Percentiles rank a stretch among this genome's conserved stretches.
phyloP scores from a whole-genome alignment of 2,329 filamentous ascomycete species.

The Fusarium neocosmosporiellum region DNA sequence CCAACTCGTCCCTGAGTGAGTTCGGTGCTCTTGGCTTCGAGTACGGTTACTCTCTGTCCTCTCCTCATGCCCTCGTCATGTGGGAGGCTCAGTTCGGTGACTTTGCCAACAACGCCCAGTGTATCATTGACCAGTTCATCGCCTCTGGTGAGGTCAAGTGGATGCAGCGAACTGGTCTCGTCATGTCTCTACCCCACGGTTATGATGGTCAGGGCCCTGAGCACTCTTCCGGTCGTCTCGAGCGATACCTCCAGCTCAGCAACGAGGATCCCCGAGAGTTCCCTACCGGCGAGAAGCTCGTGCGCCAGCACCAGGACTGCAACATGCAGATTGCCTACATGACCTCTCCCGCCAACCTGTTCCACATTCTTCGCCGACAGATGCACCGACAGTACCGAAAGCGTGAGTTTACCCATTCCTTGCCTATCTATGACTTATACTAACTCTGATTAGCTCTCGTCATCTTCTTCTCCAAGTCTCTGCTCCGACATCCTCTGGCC shows the following conservation, averaged over 20 bases:
- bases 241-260: constrained; percentile 95
- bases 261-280: constrained; percentile 97
- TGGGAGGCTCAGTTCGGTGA: constrained; percentile 99
- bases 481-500: constrained; percentile 92
- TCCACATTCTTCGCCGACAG: constrained; percentile 95
- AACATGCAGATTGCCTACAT: constrained; percentile 99
- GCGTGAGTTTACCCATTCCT: constrained; percentile 70
- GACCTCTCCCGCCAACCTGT: constrained; percentile 95
- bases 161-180: constrained; percentile 96
- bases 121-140: constrained; percentile 98
- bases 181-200: constrained; percentile 96
- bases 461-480: constrained; percentile 98
- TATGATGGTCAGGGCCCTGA: constrained; percentile 99
- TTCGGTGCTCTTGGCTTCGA: constrained; percentile 89
- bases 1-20: constrained; percentile 87
- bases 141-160: constrained; percentile 98
- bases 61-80: constrained; percentile 96
- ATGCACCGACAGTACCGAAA: constrained; percentile 99
- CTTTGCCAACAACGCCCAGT: constrained; percentile 99
- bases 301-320: constrained; percentile 98
- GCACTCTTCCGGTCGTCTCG: constrained; percentile 96
- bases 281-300: constrained; percentile 87
- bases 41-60: constrained; percentile 97
- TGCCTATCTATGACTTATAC: constrained; percentile 5
- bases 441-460: constrained; percentile 71